Evolutionary conservation across 371 early-diverging fungal species (phyloP), one percentile per base, ranked within the genome.

Genomic region (Syncephalastrum racemosum): DNA sequence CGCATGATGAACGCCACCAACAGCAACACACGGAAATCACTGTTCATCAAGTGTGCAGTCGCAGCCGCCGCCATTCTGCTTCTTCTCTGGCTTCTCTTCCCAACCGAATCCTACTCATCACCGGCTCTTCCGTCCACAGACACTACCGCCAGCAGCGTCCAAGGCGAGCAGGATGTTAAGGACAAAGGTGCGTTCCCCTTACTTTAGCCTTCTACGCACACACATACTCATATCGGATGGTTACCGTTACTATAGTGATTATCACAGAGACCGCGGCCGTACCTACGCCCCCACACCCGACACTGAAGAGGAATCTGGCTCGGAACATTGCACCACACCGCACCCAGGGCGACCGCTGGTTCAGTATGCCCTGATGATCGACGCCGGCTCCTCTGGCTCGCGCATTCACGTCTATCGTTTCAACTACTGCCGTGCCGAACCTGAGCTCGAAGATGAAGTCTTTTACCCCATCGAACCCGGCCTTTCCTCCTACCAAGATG

Each of bases 361-460:
- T 42, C 83, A 86, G 60, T 84, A 88, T 66, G 85, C 83, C 24
- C 62, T 88, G 51, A 93, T 98, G 88, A 71, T 98, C 48, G 98
- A 98, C 65, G 98, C 98, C 27, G 98, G 98, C 6, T 95, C 95
- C 3, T 94, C 96, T n/a, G 98, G 98, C 16, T 94, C 95, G 2
- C 88, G 98, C 18, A 91, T 98, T 51, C 98, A 98, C 65, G 92
- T 95, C 46, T 98, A 97, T 82, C 81, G 85, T 50, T 88, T 88
- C 73, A 91, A 92, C 68, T 85, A 89, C 68, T 96, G 97, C 79
- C 81, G 89, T 56, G 68, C 73, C 27, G 84, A 87, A 31, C 79
- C 79, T 10, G 73, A 78, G 27, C 70, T 90, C 19, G 90, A 90
- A 54, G 81, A 88, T 62, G 99, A 97, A 73, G 80, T 92, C 18